These are phyloP conservation scores for Globisporangium recalcitrans DNA, from an alignment of 352 stramenopile species.

Conservation along the genomic window DNA sequence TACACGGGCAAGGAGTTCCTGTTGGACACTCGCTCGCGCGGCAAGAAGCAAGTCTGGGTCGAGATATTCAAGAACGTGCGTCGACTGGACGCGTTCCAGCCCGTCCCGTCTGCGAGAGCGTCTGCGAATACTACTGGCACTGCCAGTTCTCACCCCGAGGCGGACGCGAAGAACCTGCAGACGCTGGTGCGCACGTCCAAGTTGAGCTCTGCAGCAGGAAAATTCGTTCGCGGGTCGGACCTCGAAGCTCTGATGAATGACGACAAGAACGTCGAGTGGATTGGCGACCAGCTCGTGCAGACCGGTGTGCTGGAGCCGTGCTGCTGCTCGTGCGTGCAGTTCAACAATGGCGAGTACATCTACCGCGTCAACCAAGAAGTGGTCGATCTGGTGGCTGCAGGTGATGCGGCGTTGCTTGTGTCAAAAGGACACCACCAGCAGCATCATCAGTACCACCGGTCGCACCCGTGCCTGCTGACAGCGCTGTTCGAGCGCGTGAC, in stretches of 20 bases:
- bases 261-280: conserved; percentile 17
- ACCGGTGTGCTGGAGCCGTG: conserved; percentile 26
- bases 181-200: conserved; percentile 16
- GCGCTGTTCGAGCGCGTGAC: conserved; percentile 7
- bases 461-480: conserved; percentile 11
- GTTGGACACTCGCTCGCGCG: conserved; percentile 33
- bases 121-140: neutral
- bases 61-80: conserved; percentile 33
- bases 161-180: conserved; percentile 4
- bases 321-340: conserved; percentile 28
- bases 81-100: conserved; percentile 17
- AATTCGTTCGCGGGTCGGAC: conserved; percentile 29
- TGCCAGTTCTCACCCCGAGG: neutral
- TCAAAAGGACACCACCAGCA: neutral
- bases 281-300: conserved; percentile 27
- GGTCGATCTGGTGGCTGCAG: conserved; percentile 4
- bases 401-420: neutral
- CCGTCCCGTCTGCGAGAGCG: neutral
- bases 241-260: conserved; percentile 25
- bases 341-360: conserved; percentile 25
- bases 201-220: conserved; percentile 22
- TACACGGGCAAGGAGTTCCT: conserved; percentile 38
- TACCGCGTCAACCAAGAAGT: conserved; percentile 26
- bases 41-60: conserved; percentile 56
- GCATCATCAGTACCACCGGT: conserved; percentile 4